A percentile compares a stretch with the other conserved stretches of the same genome.
These are phyloP conservation scores for Suillus placidus DNA, from an alignment of 768 basidiomycete genomes.

Conservation along the genomic window DNA sequence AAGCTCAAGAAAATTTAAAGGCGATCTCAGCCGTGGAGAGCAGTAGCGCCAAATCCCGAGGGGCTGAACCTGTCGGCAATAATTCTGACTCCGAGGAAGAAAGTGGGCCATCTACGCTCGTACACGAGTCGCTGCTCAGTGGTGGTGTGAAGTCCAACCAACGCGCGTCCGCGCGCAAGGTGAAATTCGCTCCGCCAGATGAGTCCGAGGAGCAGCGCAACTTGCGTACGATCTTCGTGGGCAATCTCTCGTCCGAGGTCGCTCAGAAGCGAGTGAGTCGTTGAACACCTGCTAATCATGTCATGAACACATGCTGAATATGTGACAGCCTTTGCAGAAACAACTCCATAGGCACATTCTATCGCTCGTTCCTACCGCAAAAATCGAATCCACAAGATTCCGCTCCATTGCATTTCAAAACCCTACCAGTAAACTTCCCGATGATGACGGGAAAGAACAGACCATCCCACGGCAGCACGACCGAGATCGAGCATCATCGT, in stretches of 20 bases:
- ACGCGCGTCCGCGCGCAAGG: constrained; percentile 36
- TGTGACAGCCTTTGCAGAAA: constrained; percentile 67
- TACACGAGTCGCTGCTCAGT: constrained; percentile 63
- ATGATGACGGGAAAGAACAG: constrained; percentile 32
- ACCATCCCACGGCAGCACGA: constrained; percentile 49
- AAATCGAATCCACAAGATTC: constrained; percentile 92
- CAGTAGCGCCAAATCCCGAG: neutral
- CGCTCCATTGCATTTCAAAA: constrained; percentile 90
- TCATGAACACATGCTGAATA: constrained; percentile 11
- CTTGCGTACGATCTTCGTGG: constrained; percentile 87
- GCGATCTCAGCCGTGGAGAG: neutral
- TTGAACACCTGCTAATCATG: constrained; percentile 1
- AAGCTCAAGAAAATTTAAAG: neutral
- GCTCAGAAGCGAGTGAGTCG: constrained; percentile 71
- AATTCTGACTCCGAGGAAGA: constrained; percentile 37
- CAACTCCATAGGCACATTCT: constrained; percentile 78
- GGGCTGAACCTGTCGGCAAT: constrained; percentile 15
- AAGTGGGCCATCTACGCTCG: constrained; percentile 41
- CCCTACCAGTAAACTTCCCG: constrained; percentile 68
- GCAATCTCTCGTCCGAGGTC: constrained; percentile 80
- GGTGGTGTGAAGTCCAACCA: constrained; percentile 27
- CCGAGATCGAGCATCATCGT: constrained; percentile 58
- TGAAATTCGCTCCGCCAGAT: constrained; percentile 59
- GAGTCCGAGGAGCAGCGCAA: constrained; percentile 79
- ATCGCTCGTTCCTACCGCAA: constrained; percentile 67